Conservation (phyloP, 148 eudicot species). For the Rhododendron ferrugineum region DNA sequence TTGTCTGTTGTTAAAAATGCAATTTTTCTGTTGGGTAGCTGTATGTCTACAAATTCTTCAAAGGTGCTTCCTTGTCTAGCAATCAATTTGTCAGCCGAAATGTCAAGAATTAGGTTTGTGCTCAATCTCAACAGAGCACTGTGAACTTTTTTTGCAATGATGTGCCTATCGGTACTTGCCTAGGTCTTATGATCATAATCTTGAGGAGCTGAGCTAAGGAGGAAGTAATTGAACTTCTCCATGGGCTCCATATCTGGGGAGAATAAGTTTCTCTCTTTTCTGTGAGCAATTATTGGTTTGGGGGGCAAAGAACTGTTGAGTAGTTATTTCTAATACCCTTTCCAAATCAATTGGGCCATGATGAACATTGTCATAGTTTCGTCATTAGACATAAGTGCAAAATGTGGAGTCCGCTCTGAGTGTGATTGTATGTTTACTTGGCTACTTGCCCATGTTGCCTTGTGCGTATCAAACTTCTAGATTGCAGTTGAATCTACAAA, state of each 20-base stretch:
- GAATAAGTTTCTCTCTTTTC: neutral
- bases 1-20: neutral
- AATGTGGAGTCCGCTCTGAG: neutral
- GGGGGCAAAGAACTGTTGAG: neutral
- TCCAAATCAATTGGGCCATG: too few relatives aligned
- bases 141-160: neutral
- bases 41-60: neutral
- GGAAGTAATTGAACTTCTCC: neutral
- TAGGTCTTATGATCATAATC: neutral
- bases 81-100: neutral
- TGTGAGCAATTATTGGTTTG: neutral
- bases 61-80: neutral
- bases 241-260: neutral
- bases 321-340: neutral
- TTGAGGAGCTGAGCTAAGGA: neutral
- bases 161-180: neutral
- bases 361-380: neutral
- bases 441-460: neutral
- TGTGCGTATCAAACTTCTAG: neutral
- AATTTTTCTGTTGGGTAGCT: neutral
- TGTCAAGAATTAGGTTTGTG: neutral
- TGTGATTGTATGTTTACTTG: neutral
- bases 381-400: neutral
- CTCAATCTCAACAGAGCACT: neutral
- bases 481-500: neutral